These are phyloP conservation scores for Albugo laibachii DNA, from an alignment of 352 stramenopile genomes.

Conservation along the genomic window DNA sequence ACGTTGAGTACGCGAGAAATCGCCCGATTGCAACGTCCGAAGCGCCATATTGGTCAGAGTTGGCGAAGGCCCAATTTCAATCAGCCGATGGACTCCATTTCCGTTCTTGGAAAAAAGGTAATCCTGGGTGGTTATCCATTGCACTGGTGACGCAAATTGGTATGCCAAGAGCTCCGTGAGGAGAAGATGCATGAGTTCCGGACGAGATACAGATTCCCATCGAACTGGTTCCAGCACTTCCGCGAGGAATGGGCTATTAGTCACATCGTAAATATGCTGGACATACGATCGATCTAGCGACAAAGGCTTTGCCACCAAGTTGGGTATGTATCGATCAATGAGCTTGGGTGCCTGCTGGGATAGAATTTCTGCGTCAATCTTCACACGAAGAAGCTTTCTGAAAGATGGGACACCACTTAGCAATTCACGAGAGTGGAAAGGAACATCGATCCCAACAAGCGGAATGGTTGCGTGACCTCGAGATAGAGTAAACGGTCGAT, in stretches of 20 bases:
- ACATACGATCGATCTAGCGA: slow-evolving; percentile 58
- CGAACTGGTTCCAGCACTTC: slow-evolving; percentile 45
- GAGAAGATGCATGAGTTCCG: slow-evolving; percentile 52
- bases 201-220: slow-evolving; percentile 40
- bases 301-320: slow-evolving; percentile 66
- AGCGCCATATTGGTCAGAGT: slow-evolving; percentile 75
- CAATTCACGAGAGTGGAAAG: slow-evolving; percentile 76
- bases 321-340: slow-evolving; percentile 70
- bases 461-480: slow-evolving; percentile 67
- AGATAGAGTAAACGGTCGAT: slow-evolving; percentile 37
- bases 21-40: slow-evolving; percentile 40
- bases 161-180: slow-evolving; percentile 75
- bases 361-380: slow-evolving; percentile 45
- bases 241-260: slow-evolving; percentile 43
- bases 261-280: slow-evolving; percentile 44
- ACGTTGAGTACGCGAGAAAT: slow-evolving; percentile 27
- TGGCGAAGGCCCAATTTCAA: slow-evolving; percentile 66
- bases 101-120: slow-evolving; percentile 38
- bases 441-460: slow-evolving; percentile 74
- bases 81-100: slow-evolving; percentile 32
- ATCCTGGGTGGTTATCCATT: slow-evolving; percentile 79
- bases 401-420: slow-evolving; percentile 67
- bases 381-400: slow-evolving; percentile 41
- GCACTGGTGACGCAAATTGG: slow-evolving; percentile 76
- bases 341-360: slow-evolving; percentile 45